Conservation (phyloP, 2,329 filamentous ascomycete species). For the Neopestalotiopsis rosae region DNA sequence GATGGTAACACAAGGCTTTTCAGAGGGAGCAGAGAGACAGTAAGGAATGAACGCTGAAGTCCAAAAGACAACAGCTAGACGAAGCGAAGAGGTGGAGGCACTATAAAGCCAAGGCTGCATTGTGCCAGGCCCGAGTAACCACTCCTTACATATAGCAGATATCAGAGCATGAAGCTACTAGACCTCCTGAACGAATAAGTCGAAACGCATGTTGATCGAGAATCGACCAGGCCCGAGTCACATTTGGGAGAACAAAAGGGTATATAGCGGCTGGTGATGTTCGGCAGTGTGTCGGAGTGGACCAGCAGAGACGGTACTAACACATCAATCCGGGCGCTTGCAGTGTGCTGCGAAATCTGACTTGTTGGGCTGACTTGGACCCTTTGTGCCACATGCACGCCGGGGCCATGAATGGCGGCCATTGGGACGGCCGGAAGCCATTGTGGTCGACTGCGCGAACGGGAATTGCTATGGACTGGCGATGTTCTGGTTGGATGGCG, state of each 20-base stretch:
- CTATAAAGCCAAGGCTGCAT: conserved; percentile 41
- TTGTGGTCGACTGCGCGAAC: conserved; percentile 28
- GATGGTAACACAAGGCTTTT: conserved; percentile 19
- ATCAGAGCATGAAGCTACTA: conserved; percentile 30
- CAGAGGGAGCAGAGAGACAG: conserved; percentile 29
- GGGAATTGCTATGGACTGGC: conserved; percentile 23
- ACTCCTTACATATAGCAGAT: conserved; percentile 32
- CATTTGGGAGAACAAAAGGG: conserved; percentile 51
- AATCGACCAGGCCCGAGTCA: conserved; percentile 49
- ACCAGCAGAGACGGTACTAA: conserved; percentile 32
- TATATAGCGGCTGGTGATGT: conserved; percentile 65
- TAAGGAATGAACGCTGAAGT: conserved; percentile 32
- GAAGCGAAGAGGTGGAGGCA: conserved; percentile 31
- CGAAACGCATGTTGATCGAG: conserved; percentile 58
- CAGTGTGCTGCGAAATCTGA: conserved; percentile 46
- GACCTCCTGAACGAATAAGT: conserved; percentile 50
- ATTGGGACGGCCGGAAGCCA: conserved; percentile 35
- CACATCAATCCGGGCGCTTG: conserved; percentile 44
- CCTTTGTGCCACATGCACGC: conserved; percentile 39
- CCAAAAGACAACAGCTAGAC: conserved; percentile 29
- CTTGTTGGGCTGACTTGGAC: conserved; percentile 43
- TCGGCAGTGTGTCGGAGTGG: conserved; percentile 46
- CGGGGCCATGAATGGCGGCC: conserved; percentile 44
- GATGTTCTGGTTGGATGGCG: conserved; percentile 36
- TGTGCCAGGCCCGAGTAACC: conserved; percentile 33